These are phyloP conservation scores for Colletotrichum sp. DNA, from an alignment of 2,329 filamentous ascomycete genomes.

Conservation along the genomic window DNA sequence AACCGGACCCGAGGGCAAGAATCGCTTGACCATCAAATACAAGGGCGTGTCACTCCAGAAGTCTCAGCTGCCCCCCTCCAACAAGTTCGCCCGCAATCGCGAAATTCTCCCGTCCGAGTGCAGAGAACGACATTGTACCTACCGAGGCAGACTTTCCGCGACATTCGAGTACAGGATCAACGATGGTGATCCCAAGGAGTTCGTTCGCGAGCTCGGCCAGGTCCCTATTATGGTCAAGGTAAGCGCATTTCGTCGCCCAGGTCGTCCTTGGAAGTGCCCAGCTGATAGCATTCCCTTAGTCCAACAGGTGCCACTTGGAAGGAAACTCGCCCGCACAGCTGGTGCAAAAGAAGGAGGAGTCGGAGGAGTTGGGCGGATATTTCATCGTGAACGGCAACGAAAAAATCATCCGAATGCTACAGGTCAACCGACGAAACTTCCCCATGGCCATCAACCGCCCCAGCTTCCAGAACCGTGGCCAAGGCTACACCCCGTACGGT, in stretches of 20 bases:
- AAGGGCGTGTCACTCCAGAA: constrained; percentile 85
- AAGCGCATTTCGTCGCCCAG: constrained; percentile 33
- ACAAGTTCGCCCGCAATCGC: constrained; percentile 84
- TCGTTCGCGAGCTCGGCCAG: constrained; percentile 83
- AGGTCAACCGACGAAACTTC: constrained; percentile 90
- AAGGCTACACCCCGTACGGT: constrained; percentile 87
- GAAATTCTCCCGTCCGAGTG: constrained; percentile 92
- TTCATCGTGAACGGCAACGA: constrained; percentile 98
- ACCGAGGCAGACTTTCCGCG: constrained; percentile 84
- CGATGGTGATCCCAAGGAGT: constrained; percentile 82
- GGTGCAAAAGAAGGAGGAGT: constrained; percentile 89
- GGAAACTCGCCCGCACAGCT: constrained; percentile 82
- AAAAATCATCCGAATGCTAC: constrained; percentile 91
- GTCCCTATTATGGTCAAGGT: constrained; percentile 94
- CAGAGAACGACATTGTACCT: constrained; percentile 90
- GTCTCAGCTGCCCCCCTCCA: constrained; percentile 76
- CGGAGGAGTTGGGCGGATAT: constrained; percentile 94
- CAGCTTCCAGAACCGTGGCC: constrained; percentile 87
- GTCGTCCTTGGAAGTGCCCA: constrained; percentile 8
- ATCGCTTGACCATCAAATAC: constrained; percentile 78
- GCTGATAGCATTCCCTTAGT: constrained; percentile 53
- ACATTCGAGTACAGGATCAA: constrained; percentile 88
- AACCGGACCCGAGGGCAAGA: constrained; percentile 64
- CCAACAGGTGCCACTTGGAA: constrained; percentile 89
- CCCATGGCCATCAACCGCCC: constrained; percentile 92